These are phyloP conservation scores for Metarhizium brunneum DNA, from an alignment of 2,329 filamentous ascomycete species.

Conservation along the genomic window DNA sequence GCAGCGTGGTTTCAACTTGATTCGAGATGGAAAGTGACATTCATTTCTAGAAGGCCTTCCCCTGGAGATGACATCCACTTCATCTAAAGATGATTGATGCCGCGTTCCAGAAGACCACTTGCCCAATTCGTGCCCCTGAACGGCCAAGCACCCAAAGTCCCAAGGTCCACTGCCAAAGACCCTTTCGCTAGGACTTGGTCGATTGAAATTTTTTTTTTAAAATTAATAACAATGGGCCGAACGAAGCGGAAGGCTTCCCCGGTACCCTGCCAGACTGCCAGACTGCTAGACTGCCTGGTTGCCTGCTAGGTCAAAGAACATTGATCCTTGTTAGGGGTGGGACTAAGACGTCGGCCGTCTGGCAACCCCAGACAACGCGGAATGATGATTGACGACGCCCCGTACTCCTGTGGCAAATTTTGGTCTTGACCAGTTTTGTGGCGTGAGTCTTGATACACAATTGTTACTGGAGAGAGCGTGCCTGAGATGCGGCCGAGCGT, in stretches of 20 bases:
- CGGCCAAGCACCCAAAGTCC: background rate
- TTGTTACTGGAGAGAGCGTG: background rate
- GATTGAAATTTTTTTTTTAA: constrained; percentile 15
- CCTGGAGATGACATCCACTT: background rate
- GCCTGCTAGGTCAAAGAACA: background rate
- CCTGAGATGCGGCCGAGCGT: background rate
- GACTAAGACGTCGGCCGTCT: background rate
- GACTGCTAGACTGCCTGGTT: background rate
- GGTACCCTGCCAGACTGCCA: constrained; percentile 9
- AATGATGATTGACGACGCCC: constrained; percentile 11
- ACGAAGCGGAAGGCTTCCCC: constrained; percentile 22
- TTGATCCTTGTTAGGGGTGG: background rate
- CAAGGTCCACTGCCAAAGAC: background rate
- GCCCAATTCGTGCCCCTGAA: constrained; percentile 9
- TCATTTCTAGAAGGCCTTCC: no score
- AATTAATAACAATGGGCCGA: constrained; percentile 18
- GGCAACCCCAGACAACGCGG: constrained; percentile 6
- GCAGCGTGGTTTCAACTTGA: no score
- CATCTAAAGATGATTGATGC: no score
- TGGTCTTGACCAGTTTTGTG: background rate
- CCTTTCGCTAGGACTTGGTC: background rate
- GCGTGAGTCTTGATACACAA: background rate
- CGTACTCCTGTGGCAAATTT: background rate
- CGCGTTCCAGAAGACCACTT: constrained; percentile 14
- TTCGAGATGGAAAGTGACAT: no score